These are phyloP conservation scores for Ogataea kodamae DNA, from an alignment of 805 yeast species.

Conservation along the genomic window DNA sequence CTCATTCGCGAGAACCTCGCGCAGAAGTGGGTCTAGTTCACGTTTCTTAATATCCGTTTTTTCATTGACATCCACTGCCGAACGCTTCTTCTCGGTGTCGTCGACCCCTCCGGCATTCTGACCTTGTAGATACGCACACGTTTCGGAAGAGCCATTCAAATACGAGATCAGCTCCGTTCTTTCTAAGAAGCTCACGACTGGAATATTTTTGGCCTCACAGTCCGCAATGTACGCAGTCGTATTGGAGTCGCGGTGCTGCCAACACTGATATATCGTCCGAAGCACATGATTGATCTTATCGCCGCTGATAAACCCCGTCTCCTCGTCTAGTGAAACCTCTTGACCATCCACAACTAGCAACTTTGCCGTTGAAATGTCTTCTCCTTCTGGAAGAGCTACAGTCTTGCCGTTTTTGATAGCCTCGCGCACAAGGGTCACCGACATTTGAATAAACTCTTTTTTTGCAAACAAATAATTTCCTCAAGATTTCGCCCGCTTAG, in stretches of 20 bases:
- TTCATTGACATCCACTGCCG: constrained; percentile 3
- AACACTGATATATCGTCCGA: constrained; percentile 68
- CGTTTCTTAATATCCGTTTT: constrained; percentile 14
- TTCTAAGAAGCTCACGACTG: constrained; percentile 77
- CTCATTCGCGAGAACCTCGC: constrained; percentile 40
- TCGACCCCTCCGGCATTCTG: constrained; percentile 1
- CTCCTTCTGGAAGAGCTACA: constrained; percentile 14
- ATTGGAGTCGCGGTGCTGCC: constrained; percentile 68
- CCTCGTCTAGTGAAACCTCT: constrained; percentile 21
- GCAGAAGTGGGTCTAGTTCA: constrained; percentile 47
- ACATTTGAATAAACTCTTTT: constrained; percentile 3
- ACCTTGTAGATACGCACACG: constrained; percentile 49
- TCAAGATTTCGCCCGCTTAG: too few relatives aligned
- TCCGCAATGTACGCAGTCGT: constrained; percentile 79
- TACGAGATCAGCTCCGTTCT: constrained; percentile 81
- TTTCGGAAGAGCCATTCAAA: constrained; percentile 66
- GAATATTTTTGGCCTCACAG: constrained; percentile 60
- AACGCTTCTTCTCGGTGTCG: constrained; percentile 5
- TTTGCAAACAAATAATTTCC: too few relatives aligned
- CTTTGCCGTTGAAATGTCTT: constrained; percentile 20
- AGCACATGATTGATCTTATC: constrained; percentile 41
- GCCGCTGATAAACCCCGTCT: constrained; percentile 56
- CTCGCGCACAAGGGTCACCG: constrained; percentile 5
- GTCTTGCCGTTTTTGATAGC: constrained; percentile 5
- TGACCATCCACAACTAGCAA: constrained; percentile 17